phyloP scores from a whole-genome alignment of 1,139 yeast species.

The Yamadazyma spencermartinsiae region DNA sequence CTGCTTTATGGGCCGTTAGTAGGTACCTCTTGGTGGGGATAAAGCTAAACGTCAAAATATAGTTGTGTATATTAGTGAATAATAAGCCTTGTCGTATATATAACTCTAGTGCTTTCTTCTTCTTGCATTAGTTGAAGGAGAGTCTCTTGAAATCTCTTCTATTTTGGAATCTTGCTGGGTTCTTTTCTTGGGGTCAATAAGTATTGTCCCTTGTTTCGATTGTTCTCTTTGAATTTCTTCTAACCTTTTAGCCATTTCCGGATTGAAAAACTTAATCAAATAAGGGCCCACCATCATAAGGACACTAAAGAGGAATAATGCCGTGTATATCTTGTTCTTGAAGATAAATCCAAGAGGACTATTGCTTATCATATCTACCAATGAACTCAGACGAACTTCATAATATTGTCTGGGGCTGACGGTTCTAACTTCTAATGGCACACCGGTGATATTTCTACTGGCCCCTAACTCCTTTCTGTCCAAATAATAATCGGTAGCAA shows the following conservation, averaged over 20 bases:
- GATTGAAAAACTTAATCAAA: slow-evolving; percentile 30
- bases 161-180: slow-evolving; percentile 6
- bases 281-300: slow-evolving; percentile 39
- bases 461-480: slow-evolving; percentile 18
- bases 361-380: slow-evolving; percentile 34
- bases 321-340: slow-evolving; percentile 36
- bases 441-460: slow-evolving; percentile 16
- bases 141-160: slow-evolving; percentile 10
- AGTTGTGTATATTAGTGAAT: not conserved
- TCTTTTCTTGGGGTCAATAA: not conserved
- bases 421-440: slow-evolving; percentile 26
- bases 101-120: slow-evolving; percentile 5
- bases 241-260: slow-evolving; percentile 39
- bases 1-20: slow-evolving; percentile 22
- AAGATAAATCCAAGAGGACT: slow-evolving; percentile 49
- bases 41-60: slow-evolving; percentile 20
- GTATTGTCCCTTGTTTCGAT: not conserved
- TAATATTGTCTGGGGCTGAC: slow-evolving; percentile 32
- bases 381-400: slow-evolving; percentile 33
- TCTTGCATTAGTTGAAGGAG: slow-evolving; percentile 1
- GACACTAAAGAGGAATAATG: slow-evolving; percentile 29
- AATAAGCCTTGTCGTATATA: not conserved
- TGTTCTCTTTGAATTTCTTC: slow-evolving; percentile 26
- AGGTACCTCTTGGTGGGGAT: slow-evolving; percentile 22
- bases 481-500: slow-evolving; percentile 27